Evolutionary conservation across 495 filamentous ascomycete genomes (phyloP).

Genomic region (Polyplosphaeria fusca): DNA sequence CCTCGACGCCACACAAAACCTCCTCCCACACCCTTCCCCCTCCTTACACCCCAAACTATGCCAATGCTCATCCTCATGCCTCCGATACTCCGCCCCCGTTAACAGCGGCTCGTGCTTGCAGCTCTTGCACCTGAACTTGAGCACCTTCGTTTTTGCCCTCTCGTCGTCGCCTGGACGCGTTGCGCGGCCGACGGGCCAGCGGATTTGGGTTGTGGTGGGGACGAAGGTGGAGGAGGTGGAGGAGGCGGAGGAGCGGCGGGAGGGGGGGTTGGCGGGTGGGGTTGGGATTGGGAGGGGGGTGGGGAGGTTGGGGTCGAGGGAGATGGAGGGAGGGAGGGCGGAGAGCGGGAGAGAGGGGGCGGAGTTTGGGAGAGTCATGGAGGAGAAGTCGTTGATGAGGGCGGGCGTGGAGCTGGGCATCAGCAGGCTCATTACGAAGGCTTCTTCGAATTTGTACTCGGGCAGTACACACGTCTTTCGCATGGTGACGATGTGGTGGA

Average conservation of each 20-base stretch:
- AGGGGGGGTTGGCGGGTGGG: neutral
- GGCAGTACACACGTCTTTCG: neutral
- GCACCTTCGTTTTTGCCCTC: neutral
- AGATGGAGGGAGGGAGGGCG: neutral
- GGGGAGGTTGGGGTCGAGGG: neutral
- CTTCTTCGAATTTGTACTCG: constrained; percentile 7
- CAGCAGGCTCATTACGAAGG: constrained; percentile 13
- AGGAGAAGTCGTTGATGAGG: neutral
- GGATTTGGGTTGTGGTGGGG: constrained; percentile 9
- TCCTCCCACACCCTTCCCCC: neutral
- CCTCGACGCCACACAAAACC: neutral
- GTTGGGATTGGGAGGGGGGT: neutral
- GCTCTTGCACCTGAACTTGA: constrained; percentile 7
- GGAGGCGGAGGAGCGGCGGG: neutral
- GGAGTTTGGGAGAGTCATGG: neutral
- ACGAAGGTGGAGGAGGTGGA: constrained; percentile 2
- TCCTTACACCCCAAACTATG: neutral
- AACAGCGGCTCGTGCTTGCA: constrained; percentile 1
- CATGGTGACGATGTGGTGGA: neutral
- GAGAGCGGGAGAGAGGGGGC: neutral
- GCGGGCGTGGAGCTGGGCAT: neutral
- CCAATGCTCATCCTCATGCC: constrained; percentile 1
- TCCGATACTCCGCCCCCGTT: constrained; percentile 6
- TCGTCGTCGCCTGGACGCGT: neutral
- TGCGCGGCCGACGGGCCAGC: neutral